Evolutionary conservation across 306 rosid genomes (phyloP).

Genomic region (Dalbergia oliveri): DNA sequence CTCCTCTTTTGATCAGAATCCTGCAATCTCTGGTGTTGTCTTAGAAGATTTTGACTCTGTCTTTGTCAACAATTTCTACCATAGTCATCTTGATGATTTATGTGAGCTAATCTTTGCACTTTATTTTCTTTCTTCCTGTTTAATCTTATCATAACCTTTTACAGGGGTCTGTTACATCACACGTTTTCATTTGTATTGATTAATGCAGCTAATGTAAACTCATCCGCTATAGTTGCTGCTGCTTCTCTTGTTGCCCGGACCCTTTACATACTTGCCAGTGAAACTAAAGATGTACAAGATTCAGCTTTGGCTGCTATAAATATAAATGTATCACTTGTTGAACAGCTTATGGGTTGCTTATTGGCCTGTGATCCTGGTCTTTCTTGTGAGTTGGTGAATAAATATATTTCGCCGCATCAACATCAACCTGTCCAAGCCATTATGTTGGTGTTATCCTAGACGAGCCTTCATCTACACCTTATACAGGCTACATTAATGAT

Average conservation of each 20-base stretch:
- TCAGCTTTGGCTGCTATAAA: conserved; percentile 69
- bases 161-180: conserved; percentile 20
- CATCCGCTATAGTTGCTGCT: conserved; percentile 85
- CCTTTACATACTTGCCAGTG: conserved; percentile 80
- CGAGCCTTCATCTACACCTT: conserved; percentile 80
- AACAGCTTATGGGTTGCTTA: conserved; percentile 81
- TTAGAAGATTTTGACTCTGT: conserved; percentile 83
- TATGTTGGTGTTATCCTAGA: conserved; percentile 84
- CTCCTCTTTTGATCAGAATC: conserved; percentile 53
- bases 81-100: conserved; percentile 86
- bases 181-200: conserved; percentile 39
- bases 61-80: conserved; percentile 85
- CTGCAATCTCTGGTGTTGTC: conserved; percentile 70
- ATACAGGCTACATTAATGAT: conserved; percentile 69
- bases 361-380: conserved; percentile 88
- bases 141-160: conserved; percentile 11
- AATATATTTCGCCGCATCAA: conserved; percentile 76
- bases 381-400: conserved; percentile 85
- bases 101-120: conserved; percentile 57
- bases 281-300: conserved; percentile 53
- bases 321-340: conserved; percentile 81
- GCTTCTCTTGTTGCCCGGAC: conserved; percentile 92
- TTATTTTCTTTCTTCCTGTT: conserved; percentile 23
- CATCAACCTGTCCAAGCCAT: conserved; percentile 80
- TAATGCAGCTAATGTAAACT: conserved; percentile 79